phyloP scores from a whole-genome alignment of 2,329 filamentous ascomycete genomes.

The Colletotrichum echinochloae region DNA sequence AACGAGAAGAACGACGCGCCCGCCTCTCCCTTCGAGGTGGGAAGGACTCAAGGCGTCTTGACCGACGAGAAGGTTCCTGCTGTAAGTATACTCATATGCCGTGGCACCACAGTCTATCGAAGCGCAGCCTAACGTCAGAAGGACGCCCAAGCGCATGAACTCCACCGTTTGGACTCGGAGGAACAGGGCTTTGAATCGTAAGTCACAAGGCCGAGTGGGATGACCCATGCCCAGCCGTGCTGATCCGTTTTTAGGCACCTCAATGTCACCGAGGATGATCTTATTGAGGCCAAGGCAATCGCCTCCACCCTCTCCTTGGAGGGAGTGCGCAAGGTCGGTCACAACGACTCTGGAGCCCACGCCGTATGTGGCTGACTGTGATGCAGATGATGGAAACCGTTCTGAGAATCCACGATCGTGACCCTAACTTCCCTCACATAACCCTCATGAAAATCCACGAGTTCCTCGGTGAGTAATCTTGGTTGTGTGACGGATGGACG shows the following conservation, averaged over 20 bases:
- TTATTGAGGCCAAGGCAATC: constrained; percentile 57
- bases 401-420: constrained; percentile 55
- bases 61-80: constrained; percentile 34
- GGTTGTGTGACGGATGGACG: constrained; percentile 17
- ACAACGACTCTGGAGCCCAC: too few relatives aligned
- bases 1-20: constrained; percentile 34
- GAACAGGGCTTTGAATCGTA: constrained; percentile 36
- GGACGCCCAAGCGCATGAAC: constrained; percentile 16
- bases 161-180: constrained; percentile 28
- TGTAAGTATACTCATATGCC: constrained; percentile 3
- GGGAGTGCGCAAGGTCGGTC: constrained; percentile 48
- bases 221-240: neutral
- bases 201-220: neutral
- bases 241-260: constrained; percentile 42
- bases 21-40: constrained; percentile 27
- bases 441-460: constrained; percentile 56
- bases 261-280: constrained; percentile 56
- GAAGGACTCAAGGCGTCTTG: constrained; percentile 28
- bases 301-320: constrained; percentile 51
- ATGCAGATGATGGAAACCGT: constrained; percentile 55
- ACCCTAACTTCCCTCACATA: constrained; percentile 56
- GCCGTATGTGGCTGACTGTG: neutral
- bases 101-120: neutral
- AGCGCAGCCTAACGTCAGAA: neutral
- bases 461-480: constrained; percentile 57